phyloP scores from a whole-genome alignment of 805 yeast species.

The Schizosaccharomyces pombe region ASM294v3 CU329670.1:3350001-3350500 shows the following conservation, averaged over 20 bases:
- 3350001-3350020: neutral
- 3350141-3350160: neutral
- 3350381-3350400: neutral
- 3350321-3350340: neutral
- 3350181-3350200: neutral
- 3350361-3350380: neutral
- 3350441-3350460: neutral
- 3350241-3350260: neutral
- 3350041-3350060: slow-evolving; percentile 1
- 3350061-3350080: neutral
- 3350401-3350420: neutral
- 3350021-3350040: slow-evolving; percentile 1
- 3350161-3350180: neutral
- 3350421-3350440: neutral
- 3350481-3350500: neutral
- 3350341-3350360: neutral
- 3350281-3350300: neutral
- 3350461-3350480: neutral
- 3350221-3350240: neutral
- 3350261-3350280: neutral
- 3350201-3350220: neutral
- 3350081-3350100: neutral
- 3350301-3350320: neutral
- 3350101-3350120: neutral
- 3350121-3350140: neutral